A percentile compares a stretch with the other conserved stretches of the same genome.
Evolutionary conservation across 148 eudicot species (phyloP).

Genomic region (Silene latifolia): DNA sequence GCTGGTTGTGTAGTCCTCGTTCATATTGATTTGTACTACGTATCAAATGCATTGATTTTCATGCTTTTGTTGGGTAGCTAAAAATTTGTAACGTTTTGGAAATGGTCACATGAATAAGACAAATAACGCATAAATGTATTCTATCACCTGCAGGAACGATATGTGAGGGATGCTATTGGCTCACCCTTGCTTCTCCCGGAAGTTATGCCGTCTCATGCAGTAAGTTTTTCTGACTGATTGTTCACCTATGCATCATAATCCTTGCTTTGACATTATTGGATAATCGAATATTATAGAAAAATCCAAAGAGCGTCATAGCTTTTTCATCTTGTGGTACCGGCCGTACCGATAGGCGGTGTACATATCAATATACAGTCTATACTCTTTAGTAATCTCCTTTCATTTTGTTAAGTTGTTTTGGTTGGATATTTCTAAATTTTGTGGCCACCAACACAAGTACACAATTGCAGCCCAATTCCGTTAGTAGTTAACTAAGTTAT

Average conservation of each 20-base stretch:
- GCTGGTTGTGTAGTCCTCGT: background rate
- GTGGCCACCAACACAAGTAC: too few relatives aligned
- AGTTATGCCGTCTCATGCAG: constrained; percentile 52
- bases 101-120: too few relatives aligned
- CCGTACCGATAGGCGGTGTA: background rate
- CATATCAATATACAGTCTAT: background rate
- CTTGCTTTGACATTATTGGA: background rate
- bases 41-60: background rate
- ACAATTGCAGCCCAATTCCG: too few relatives aligned
- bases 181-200: constrained; percentile 55
- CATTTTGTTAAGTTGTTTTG: background rate
- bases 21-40: too few relatives aligned
- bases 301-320: background rate
- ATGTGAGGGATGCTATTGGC: constrained; percentile 71
- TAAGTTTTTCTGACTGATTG: constrained; percentile 26
- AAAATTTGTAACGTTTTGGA: too few relatives aligned
- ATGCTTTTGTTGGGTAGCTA: background rate
- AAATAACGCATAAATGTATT: background rate
- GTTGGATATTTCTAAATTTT: too few relatives aligned
- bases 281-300: background rate
- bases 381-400: too few relatives aligned
- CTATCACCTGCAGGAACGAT: constrained; percentile 48
- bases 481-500: too few relatives aligned
- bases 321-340: background rate
- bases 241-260: background rate